phyloP scores from a whole-genome alignment of 805 yeast genomes.

The Lipomyces oligophaga region DNA sequence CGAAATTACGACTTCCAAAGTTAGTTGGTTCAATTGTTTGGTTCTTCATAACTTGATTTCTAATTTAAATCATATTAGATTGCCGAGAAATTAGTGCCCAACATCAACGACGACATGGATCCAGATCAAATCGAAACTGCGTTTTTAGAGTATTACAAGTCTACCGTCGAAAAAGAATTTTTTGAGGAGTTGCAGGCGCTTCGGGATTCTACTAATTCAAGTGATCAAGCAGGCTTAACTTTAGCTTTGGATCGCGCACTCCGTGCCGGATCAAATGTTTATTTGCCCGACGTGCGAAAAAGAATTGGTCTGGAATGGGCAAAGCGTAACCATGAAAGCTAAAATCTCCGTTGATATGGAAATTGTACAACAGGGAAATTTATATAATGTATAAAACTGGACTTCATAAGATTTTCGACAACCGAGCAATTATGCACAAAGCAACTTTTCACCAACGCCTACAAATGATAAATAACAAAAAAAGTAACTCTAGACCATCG shows the following conservation, averaged over 20 bases:
- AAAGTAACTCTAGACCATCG: not conserved
- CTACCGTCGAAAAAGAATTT: constrained; percentile 10
- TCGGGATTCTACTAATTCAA: not conserved
- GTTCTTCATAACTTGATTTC: too few relatives aligned
- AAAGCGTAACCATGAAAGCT: too few relatives aligned
- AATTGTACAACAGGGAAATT: too few relatives aligned
- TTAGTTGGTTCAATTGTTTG: not conserved
- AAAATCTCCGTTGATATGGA: too few relatives aligned
- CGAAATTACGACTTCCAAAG: not conserved
- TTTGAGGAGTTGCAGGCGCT: constrained; percentile 7
- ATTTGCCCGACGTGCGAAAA: constrained; percentile 12
- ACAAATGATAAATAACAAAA: too few relatives aligned
- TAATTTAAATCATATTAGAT: not conserved
- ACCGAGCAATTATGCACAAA: too few relatives aligned
- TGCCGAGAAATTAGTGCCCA: not conserved
- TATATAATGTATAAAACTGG: too few relatives aligned
- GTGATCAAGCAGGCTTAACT: constrained; percentile 1
- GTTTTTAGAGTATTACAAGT: constrained; percentile 15
- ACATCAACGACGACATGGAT: constrained; percentile 6
- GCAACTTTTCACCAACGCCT: too few relatives aligned
- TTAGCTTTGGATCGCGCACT: constrained; percentile 1
- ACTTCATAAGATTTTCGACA: too few relatives aligned
- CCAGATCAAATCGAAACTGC: constrained; percentile 14
- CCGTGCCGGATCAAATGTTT: constrained; percentile 9
- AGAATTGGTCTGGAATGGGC: too few relatives aligned